These are phyloP conservation scores for Chlamydomonas sp. DNA, from an alignment of 139 green algal genomes.

Conservation along the genomic window DNA sequence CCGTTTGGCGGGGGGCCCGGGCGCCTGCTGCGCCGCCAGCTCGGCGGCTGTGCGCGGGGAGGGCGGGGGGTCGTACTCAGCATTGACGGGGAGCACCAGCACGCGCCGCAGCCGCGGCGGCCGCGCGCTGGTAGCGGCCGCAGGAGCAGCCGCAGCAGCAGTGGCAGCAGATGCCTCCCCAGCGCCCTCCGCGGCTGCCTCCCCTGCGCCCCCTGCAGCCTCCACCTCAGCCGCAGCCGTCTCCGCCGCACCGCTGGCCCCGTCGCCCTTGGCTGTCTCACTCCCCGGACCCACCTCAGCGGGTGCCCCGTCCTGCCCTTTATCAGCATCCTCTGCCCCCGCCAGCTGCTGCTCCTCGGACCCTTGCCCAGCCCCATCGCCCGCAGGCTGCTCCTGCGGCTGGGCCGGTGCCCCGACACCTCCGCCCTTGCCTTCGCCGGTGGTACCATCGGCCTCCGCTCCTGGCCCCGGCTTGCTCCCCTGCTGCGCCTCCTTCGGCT, in stretches of 20 bases:
- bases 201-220: no score
- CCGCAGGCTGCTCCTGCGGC: no score
- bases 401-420: no score
- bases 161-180: no score
- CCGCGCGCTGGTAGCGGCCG: not conserved
- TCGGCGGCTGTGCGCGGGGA: not conserved
- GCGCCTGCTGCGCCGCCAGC: constrained; percentile 6
- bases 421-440: no score
- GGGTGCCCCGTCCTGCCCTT: no score
- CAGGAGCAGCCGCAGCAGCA: not conserved
- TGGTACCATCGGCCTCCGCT: no score
- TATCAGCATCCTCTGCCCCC: not conserved
- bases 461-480: no score
- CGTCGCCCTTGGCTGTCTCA: no score
- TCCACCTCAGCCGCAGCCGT: not conserved
- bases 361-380: not conserved
- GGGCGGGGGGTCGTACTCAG: not conserved
- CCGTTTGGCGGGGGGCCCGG: not conserved
- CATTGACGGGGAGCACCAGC: not conserved
- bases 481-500: no score
- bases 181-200: not conserved
- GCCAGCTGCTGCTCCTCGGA: not conserved
- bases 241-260: not conserved
- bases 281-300: no score
- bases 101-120: not conserved